Base-by-base conservation (phyloP, 805 yeast species). In the Isabelozyma rhagii region DNA sequence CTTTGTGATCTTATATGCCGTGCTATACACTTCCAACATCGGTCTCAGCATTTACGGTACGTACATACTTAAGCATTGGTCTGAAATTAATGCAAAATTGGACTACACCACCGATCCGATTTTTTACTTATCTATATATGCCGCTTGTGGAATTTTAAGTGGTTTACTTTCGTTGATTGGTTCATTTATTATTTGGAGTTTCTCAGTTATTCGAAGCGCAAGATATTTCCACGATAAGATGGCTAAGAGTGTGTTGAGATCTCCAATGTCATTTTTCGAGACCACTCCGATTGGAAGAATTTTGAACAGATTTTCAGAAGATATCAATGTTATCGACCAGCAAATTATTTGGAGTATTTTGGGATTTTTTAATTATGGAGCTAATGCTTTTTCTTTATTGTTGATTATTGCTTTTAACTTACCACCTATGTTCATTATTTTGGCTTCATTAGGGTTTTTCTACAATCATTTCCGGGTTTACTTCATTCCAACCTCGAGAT, bases 241-340 rank as follows among this genome's bases (percentile, higher is more conserved):
- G 75, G 69, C 73, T 6, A 48, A 51, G 21, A 52, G 64, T 9
- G 67, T 71, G 1, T 59, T 71, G 47, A 60, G 72, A 49, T 63
- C 74, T 1, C 77, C 77, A 25, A 71, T 71, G 77, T 63, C 71
- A 13, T 71, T 70, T 48, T 71, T 71, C 46, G 77, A 71, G 50
- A 69, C 74, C 15, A 71, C 77, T 1, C 77, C 77, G 2, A 58
- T 69, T 31, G 77, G 75, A 3, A 54, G 75, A 53, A 66, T 71
- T 34, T 60, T 71, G 59, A 71, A 71, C 50, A 58, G 75, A 50
- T 71, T 71, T 48, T 56, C 75, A 5, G 73, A 70, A 29, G 77
- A 71, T 52, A 66, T 71, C 5, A 58, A 59, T 43, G 57, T 57
- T 4, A 60, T 71, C 46, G 75, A 72, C 52, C 60, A 61, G 48